phyloP scores from a whole-genome alignment of 2,329 filamentous ascomycete genomes.

The Alternaria tenuissima region DNA sequence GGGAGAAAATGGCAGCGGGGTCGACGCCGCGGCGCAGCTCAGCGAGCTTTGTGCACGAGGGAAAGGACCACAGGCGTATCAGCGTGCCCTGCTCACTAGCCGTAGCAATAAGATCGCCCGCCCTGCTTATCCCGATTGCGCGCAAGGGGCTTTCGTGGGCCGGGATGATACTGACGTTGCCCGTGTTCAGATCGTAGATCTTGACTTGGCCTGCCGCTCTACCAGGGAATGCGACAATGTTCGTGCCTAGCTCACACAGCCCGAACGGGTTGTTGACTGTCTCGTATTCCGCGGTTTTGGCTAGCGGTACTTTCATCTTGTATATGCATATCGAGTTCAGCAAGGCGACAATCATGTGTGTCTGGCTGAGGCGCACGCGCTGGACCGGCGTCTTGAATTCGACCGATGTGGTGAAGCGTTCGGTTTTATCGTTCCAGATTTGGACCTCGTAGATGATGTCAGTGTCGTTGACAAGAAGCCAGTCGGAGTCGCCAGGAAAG shows the following conservation, averaged over 20 bases:
- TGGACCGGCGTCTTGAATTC: constrained; percentile 82
- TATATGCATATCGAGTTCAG: constrained; percentile 85
- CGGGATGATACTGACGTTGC: constrained; percentile 90
- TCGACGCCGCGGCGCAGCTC: constrained; percentile 92
- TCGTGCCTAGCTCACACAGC: constrained; percentile 77
- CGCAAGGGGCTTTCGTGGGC: constrained; percentile 83
- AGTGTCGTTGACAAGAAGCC: constrained; percentile 36
- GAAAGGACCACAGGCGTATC: constrained; percentile 83
- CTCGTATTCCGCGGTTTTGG: constrained; percentile 77
- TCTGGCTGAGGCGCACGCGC: constrained; percentile 78
- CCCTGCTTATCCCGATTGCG: constrained; percentile 79
- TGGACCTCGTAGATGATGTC: constrained; percentile 65
- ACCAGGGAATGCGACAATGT: constrained; percentile 84
- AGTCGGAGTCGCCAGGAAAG: constrained; percentile 36
- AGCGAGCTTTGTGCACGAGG: constrained; percentile 78
- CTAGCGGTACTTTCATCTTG: constrained; percentile 75
- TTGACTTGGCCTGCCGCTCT: constrained; percentile 88
- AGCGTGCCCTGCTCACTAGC: constrained; percentile 94
- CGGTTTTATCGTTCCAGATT: constrained; percentile 89
- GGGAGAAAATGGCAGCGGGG: constrained; percentile 82
- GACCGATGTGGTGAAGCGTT: constrained; percentile 76
- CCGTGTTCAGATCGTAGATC: constrained; percentile 77
- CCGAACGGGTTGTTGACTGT: constrained; percentile 86
- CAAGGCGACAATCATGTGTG: constrained; percentile 80
- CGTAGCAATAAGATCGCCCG: constrained; percentile 84